A percentile compares a stretch with the other conserved stretches of the same genome.
phyloP scores from a whole-genome alignment of 768 basidiomycete genomes.

The Trametes cubensis region DNA sequence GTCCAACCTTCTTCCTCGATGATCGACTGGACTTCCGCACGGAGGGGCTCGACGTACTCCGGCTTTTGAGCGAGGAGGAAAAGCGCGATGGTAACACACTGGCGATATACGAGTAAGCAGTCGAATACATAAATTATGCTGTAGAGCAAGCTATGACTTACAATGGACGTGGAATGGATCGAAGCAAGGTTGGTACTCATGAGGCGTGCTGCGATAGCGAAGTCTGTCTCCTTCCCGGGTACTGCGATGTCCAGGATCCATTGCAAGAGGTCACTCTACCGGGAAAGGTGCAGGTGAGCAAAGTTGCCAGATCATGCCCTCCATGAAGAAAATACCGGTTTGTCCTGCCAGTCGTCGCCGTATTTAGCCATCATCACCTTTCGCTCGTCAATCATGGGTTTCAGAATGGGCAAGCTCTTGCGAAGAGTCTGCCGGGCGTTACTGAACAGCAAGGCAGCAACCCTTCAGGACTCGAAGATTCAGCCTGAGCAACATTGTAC shows the following conservation, averaged over 20 bases:
- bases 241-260: slow-evolving; percentile 48
- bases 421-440: not conserved
- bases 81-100: slow-evolving; percentile 32
- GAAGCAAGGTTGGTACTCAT: slow-evolving; percentile 39
- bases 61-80: slow-evolving; percentile 33
- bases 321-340: slow-evolving; percentile 21
- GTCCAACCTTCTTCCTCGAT: slow-evolving; percentile 30
- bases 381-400: slow-evolving; percentile 22
- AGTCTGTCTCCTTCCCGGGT: slow-evolving; percentile 24
- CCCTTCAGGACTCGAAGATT: not conserved
- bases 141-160: slow-evolving; percentile 11
- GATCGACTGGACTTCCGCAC: slow-evolving; percentile 35
- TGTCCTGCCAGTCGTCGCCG: slow-evolving; percentile 22
- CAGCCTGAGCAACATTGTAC: too few relatives aligned
- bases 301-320: too few relatives aligned
- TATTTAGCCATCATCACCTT: slow-evolving; percentile 4
- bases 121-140: too few relatives aligned
- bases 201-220: slow-evolving; percentile 35
- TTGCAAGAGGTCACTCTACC: slow-evolving; percentile 44
- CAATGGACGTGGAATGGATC: slow-evolving; percentile 37
- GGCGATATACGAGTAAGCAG: not conserved
- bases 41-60: slow-evolving; percentile 32
- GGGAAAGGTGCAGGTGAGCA: too few relatives aligned
- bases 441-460: slow-evolving; percentile 2
- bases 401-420: slow-evolving; percentile 2